These are phyloP conservation scores for Casuarina glauca DNA, from an alignment of 306 rosid species.

Conservation along the genomic window DNA sequence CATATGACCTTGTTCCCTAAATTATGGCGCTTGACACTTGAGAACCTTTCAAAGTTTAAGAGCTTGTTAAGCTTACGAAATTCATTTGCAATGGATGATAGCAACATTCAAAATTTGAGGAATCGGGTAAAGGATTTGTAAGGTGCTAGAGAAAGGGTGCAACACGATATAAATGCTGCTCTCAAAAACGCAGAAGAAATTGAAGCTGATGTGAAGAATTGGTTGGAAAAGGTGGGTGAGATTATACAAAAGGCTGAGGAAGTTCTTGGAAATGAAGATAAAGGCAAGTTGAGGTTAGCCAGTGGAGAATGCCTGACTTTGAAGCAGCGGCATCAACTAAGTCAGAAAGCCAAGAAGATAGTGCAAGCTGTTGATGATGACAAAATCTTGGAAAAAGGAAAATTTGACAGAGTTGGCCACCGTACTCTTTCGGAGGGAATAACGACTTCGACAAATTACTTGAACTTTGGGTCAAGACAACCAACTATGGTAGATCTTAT, in stretches of 20 bases:
- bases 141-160: background rate
- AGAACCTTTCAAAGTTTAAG: too few species aligned
- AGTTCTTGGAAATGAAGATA: background rate
- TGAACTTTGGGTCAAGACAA: too few species aligned
- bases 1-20: too few species aligned
- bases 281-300: background rate
- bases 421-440: background rate
- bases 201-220: background rate
- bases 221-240: background rate
- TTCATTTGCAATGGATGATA: too few species aligned
- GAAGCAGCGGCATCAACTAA: background rate
- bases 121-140: background rate
- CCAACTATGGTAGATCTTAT: too few species aligned
- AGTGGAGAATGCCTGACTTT: conserved; percentile 10
- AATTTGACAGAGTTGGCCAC: background rate
- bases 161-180: too few species aligned
- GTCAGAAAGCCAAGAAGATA: conserved; percentile 22
- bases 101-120: background rate
- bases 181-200: background rate
- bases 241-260: background rate
- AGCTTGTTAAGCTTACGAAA: too few species aligned
- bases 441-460: too few species aligned
- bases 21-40: too few species aligned
- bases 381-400: background rate
- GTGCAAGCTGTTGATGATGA: background rate